Evolutionary conservation across 2,329 filamentous ascomycete genomes (phyloP).

Genomic region (Colletotrichum sp.): DNA sequence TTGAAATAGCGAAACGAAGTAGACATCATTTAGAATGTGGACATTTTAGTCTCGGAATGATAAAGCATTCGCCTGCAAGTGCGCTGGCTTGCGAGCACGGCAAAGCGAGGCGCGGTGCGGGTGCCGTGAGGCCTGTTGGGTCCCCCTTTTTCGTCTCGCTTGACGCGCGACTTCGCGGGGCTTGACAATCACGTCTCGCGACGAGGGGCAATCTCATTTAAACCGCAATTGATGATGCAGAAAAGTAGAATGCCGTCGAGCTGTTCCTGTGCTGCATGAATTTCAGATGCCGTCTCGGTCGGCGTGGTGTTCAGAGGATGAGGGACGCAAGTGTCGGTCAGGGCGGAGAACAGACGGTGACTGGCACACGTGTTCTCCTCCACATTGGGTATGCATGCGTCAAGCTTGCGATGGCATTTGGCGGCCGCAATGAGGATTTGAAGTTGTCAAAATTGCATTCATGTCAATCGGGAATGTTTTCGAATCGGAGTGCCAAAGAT

Average conservation of each 20-base stretch:
- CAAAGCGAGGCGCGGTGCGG: not conserved
- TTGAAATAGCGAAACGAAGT: not conserved
- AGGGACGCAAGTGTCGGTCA: not conserved
- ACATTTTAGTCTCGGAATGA: not conserved
- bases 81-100: not conserved
- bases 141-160: not conserved
- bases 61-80: not conserved
- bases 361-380: constrained; percentile 20
- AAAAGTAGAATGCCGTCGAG: not conserved
- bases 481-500: not conserved
- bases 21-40: fast-evolving
- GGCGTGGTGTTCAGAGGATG: not conserved
- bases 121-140: not conserved
- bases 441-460: not conserved
- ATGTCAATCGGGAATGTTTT: not conserved
- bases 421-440: not conserved
- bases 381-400: constrained; percentile 20
- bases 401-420: not conserved
- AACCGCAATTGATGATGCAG: not conserved
- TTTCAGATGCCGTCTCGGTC: not conserved
- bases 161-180: not conserved
- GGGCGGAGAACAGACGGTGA: not conserved
- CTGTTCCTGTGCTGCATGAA: not conserved
- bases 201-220: not conserved
- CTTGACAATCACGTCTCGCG: not conserved